phyloP scores from a whole-genome alignment of 192 early-diverging fungal genomes.

The Coemansia brasiliensis region DNA sequence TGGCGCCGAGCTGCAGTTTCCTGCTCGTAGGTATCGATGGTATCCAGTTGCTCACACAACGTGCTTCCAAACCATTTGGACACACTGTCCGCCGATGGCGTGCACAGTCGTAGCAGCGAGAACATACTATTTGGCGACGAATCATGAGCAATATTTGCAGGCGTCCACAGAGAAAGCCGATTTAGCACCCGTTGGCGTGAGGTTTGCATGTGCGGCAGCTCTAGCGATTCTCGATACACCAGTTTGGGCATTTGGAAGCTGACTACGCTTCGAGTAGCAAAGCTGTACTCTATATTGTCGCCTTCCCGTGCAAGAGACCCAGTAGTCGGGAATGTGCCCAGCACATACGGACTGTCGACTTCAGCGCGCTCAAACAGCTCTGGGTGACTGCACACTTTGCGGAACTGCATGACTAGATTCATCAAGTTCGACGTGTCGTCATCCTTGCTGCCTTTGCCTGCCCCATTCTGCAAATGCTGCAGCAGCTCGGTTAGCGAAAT shows the following conservation, averaged over 20 bases:
- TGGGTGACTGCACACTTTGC: slow-evolving; percentile 88
- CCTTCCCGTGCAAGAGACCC: slow-evolving; percentile 63
- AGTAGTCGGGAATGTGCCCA: slow-evolving; percentile 61
- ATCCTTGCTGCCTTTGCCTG: slow-evolving; percentile 51
- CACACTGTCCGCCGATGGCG: slow-evolving; percentile 26
- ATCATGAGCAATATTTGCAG: slow-evolving; percentile 18
- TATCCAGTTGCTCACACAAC: slow-evolving; percentile 22
- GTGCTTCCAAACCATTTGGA: slow-evolving; percentile 23
- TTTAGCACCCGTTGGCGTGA: slow-evolving; percentile 19
- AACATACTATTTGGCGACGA: slow-evolving; percentile 11
- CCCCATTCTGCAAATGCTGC: slow-evolving; percentile 63
- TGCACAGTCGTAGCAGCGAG: slow-evolving; percentile 40
- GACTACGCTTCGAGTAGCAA: slow-evolving; percentile 63
- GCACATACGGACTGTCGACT: slow-evolving; percentile 69
- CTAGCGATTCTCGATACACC: slow-evolving; percentile 61
- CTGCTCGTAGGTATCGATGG: slow-evolving; percentile 6
- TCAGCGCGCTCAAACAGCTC: slow-evolving; percentile 86
- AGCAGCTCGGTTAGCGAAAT: slow-evolving; percentile 76
- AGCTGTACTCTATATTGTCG: slow-evolving; percentile 60
- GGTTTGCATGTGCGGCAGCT: slow-evolving; percentile 22
- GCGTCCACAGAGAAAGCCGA: slow-evolving; percentile 36
- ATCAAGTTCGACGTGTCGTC: slow-evolving; percentile 81
- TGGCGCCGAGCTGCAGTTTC: slow-evolving; percentile 11
- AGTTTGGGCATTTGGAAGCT: slow-evolving; percentile 67
- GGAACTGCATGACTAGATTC: slow-evolving; percentile 95